Percentiles rank a stretch among this genome's conserved stretches.
Conservation (phyloP, 805 yeast species). For the Wickerhamiella lipophila region DNA sequence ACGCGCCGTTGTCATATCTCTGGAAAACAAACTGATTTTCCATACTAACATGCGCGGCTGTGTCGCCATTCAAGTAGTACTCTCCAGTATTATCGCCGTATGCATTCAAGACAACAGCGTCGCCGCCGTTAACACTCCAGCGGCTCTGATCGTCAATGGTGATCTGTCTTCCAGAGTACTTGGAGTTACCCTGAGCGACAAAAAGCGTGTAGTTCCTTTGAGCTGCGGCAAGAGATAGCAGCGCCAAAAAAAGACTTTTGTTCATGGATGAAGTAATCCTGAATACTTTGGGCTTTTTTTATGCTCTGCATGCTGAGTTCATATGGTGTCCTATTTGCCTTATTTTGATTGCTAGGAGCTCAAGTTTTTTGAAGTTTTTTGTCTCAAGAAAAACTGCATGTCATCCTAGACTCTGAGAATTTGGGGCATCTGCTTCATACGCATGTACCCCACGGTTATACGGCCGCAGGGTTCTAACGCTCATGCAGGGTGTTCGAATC, state of each 20-base stretch:
- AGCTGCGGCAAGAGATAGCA: not conserved
- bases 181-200: not conserved
- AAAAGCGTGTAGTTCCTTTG: not conserved
- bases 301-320: not conserved
- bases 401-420: not conserved
- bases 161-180: not conserved
- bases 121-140: constrained; percentile 2
- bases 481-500: too few relatives aligned
- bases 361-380: not conserved
- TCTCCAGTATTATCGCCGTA: not conserved
- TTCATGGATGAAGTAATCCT: constrained; percentile 1
- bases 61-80: not conserved
- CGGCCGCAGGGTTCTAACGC: not conserved
- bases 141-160: not conserved
- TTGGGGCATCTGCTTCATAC: not conserved
- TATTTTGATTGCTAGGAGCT: too few relatives aligned
- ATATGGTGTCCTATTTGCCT: too few relatives aligned
- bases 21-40: not conserved
- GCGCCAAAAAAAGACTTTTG: not conserved
- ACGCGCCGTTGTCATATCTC: not conserved
- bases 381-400: not conserved
- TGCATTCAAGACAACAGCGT: not conserved
- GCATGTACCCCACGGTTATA: not conserved
- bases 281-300: not conserved
- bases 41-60: not conserved